Evolutionary conservation across 2,329 filamentous ascomycete genomes (phyloP).

Genomic region (Xylariaceae sp.): DNA sequence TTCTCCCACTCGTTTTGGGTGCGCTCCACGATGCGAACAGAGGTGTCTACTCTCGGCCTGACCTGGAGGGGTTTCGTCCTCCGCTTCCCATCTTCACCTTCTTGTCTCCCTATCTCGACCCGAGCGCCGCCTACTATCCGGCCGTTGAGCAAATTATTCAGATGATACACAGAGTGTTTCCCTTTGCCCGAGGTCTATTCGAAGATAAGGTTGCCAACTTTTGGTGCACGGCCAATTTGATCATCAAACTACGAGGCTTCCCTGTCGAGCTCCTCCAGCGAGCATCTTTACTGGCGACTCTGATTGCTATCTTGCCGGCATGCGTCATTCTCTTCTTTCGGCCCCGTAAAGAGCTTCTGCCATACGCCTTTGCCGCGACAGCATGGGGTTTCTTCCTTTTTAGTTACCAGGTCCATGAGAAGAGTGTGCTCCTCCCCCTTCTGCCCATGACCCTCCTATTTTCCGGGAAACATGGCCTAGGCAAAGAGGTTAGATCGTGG

Average conservation of each 20-base stretch:
- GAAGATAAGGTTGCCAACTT: slow-evolving; percentile 99
- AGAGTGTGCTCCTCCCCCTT: slow-evolving; percentile 86
- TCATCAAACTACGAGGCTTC: slow-evolving; percentile 79
- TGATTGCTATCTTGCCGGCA: slow-evolving; percentile 70
- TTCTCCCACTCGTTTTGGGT: slow-evolving; percentile 69
- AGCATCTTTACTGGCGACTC: slow-evolving; percentile 67
- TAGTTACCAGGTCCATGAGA: slow-evolving; percentile 97
- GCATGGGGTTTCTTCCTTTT: slow-evolving; percentile 98
- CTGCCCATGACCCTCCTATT: slow-evolving; percentile 90
- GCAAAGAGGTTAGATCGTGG: slow-evolving; percentile 75
- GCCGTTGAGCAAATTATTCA: slow-evolving; percentile 74
- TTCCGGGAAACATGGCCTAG: slow-evolving; percentile 69
- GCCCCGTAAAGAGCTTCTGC: slow-evolving; percentile 70
- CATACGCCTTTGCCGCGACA: slow-evolving; percentile 72
- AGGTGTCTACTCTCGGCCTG: slow-evolving; percentile 53
- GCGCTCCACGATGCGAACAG: slow-evolving; percentile 62
- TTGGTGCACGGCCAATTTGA: slow-evolving; percentile 88
- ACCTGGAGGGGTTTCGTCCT: slow-evolving; percentile 52
- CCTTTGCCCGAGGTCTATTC: slow-evolving; percentile 90
- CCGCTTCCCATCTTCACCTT: slow-evolving; percentile 58
- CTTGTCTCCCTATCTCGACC: slow-evolving; percentile 54
- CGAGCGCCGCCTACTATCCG: slow-evolving; percentile 65
- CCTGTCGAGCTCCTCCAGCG: slow-evolving; percentile 67
- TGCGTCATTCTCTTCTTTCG: slow-evolving; percentile 74
- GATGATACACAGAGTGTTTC: slow-evolving; percentile 86